A percentile compares a stretch with the other conserved stretches of the same genome.
phyloP scores from a whole-genome alignment of 352 stramenopile species.

The Phytophthora kernoviae region DNA sequence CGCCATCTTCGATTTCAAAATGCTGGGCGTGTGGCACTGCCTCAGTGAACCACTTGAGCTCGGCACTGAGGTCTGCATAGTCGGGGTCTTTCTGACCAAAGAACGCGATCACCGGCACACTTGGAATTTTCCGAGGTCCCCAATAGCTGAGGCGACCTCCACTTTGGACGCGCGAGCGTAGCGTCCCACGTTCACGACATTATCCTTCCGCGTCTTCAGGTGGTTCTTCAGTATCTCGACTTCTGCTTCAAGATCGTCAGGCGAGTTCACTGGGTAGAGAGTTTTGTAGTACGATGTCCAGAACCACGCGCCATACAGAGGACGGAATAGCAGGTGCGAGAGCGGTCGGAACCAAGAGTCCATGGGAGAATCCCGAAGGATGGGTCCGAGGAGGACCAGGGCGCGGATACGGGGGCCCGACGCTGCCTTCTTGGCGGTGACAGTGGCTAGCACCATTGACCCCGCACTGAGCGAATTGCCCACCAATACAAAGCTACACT shows the following conservation, averaged over 20 bases:
- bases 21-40: constrained; percentile 23
- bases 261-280: constrained; percentile 30
- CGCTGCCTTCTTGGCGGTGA: constrained; percentile 1
- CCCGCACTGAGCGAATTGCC: constrained; percentile 46
- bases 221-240: constrained; percentile 28
- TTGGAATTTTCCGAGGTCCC: constrained; percentile 4
- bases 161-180: constrained; percentile 32
- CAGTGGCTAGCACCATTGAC: constrained; percentile 36
- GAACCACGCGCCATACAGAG: constrained; percentile 30
- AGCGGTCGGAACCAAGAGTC: constrained; percentile 37
- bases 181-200: constrained; percentile 31
- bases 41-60: constrained; percentile 36
- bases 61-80: constrained; percentile 33
- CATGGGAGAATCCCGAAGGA: constrained; percentile 36
- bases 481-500: constrained; percentile 36
- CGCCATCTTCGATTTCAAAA: constrained; percentile 28
- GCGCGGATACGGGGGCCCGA: constrained; percentile 11
- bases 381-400: constrained; percentile 38
- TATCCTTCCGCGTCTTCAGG: constrained; percentile 15
- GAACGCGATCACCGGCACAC: constrained; percentile 38
- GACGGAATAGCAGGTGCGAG: constrained; percentile 38
- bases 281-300: constrained; percentile 51
- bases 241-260: constrained; percentile 34
- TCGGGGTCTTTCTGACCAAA: constrained; percentile 44
- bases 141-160: constrained; percentile 25